Evolutionary conservation across 2,329 filamentous ascomycete genomes (phyloP).

Genomic region (Aurifilum marmelostoma): DNA sequence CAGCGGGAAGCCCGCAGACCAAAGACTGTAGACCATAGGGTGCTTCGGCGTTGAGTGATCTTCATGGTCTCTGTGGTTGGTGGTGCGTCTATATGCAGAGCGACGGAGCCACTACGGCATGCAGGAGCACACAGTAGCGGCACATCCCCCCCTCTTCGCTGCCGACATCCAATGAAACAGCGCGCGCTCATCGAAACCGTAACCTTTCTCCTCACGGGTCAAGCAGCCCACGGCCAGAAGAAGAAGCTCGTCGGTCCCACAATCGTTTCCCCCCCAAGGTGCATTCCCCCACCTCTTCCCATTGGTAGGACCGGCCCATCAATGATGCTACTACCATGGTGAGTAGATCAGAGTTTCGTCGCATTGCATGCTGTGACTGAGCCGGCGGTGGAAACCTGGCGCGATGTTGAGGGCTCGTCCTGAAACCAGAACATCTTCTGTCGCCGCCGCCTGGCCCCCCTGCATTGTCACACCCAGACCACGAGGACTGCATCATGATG

Average conservation of each 20-base stretch:
- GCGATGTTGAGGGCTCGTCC: constrained; percentile 14
- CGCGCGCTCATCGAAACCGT: constrained; percentile 8
- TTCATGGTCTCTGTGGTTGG: constrained; percentile 15
- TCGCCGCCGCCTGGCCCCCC: constrained; percentile 4
- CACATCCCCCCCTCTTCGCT: constrained; percentile 9
- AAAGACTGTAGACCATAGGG: background rate
- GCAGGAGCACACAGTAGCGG: constrained; percentile 26
- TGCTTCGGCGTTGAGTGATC: constrained; percentile 9
- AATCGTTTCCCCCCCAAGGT: background rate
- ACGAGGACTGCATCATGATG: constrained; percentile 15
- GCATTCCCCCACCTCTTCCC: background rate
- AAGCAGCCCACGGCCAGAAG: constrained; percentile 1
- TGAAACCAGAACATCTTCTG: constrained; percentile 22
- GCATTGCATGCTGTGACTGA: constrained; percentile 6
- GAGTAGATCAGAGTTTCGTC: constrained; percentile 9
- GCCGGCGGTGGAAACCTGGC: background rate
- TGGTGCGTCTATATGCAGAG: constrained; percentile 23
- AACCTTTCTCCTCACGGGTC: constrained; percentile 16
- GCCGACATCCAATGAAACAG: constrained; percentile 24
- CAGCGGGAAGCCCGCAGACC: background rate
- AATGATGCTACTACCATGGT: background rate
- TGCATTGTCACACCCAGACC: constrained; percentile 27
- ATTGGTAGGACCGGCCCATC: background rate
- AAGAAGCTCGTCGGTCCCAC: constrained; percentile 15
- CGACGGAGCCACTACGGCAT: constrained; percentile 25